Conservation (phyloP, 2,329 filamentous ascomycete genomes). For the Pseudofabraea citricarpa region DNA sequence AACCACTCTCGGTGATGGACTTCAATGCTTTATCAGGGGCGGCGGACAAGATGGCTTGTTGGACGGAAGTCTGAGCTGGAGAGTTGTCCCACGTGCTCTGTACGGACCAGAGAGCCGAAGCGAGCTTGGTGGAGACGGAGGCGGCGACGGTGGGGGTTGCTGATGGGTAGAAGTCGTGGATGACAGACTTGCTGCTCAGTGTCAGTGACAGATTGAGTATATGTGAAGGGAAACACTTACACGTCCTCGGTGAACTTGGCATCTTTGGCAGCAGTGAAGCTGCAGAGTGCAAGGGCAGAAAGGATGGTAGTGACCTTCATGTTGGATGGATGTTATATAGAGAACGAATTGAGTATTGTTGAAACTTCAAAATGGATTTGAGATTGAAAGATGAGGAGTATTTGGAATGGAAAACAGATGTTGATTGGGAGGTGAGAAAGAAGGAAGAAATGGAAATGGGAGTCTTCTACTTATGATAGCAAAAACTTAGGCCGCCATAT, state of each 20-base stretch:
- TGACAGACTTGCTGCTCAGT: slow-evolving; percentile 14
- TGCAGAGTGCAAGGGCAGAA: slow-evolving; percentile 7
- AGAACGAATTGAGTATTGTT: no score
- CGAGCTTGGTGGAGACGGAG: slow-evolving; percentile 17
- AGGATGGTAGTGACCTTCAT: slow-evolving; percentile 11
- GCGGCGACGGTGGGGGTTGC: slow-evolving; percentile 12
- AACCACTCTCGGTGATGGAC: slow-evolving; percentile 11
- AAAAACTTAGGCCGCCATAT: no score
- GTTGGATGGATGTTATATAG: slow-evolving; percentile 2
- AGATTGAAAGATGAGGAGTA: no score
- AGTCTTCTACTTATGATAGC: no score
- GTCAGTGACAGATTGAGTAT: no score
- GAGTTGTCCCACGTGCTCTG: slow-evolving; percentile 12
- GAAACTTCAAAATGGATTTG: no score
- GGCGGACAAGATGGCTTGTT: slow-evolving; percentile 14
- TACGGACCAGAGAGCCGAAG: slow-evolving; percentile 11
- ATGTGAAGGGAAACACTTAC: no score
- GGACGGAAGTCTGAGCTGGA: slow-evolving; percentile 13
- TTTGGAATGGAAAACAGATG: no score
- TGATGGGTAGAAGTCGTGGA: slow-evolving; percentile 14
- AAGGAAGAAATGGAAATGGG: no score
- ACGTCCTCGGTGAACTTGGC: slow-evolving; percentile 1
- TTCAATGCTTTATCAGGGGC: slow-evolving; percentile 11
- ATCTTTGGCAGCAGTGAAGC: slow-evolving; percentile 5
- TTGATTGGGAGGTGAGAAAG: no score